Conservation (phyloP, 169 alveolate species). For the Cytauxzoon felis region DNA sequence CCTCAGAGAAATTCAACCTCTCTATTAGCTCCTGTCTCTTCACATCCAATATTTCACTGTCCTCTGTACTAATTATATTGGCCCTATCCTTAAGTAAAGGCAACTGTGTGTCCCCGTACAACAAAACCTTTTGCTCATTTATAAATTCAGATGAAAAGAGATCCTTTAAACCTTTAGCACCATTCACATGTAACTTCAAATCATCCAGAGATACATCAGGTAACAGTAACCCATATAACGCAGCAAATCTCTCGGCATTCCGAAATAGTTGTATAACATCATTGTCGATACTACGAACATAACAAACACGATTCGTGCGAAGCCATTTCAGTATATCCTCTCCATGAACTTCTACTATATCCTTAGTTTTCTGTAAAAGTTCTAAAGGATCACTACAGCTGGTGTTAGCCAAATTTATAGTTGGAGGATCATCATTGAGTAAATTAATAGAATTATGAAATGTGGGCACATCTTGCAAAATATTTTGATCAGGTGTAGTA, state of each 20-base stretch:
- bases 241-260: slow-evolving; percentile 43
- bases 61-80: not conserved
- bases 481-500: too few relatives aligned
- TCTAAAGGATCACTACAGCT: slow-evolving; percentile 25
- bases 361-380: slow-evolving; percentile 16
- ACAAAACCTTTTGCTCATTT: slow-evolving; percentile 53
- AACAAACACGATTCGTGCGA: slow-evolving; percentile 36
- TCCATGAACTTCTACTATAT: slow-evolving; percentile 2
- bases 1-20: slow-evolving; percentile 55
- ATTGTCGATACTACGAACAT: slow-evolving; percentile 22
- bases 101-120: slow-evolving; percentile 63
- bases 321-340: slow-evolving; percentile 39
- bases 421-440: too few relatives aligned
- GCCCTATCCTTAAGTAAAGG: slow-evolving; percentile 47
- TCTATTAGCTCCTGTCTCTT: slow-evolving; percentile 71
- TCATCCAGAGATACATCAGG: slow-evolving; percentile 36
- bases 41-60: slow-evolving; percentile 6
- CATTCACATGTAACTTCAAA: slow-evolving; percentile 16
- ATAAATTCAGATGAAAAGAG: slow-evolving; percentile 63
- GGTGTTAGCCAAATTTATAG: too few relatives aligned
- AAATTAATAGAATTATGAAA: too few relatives aligned
- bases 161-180: slow-evolving; percentile 24
- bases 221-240: slow-evolving; percentile 50
- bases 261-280: slow-evolving; percentile 22
- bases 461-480: too few relatives aligned